Evolutionary conservation across 352 stramenopile genomes (phyloP).

Genomic region (Phytopythium delawarense): DNA sequence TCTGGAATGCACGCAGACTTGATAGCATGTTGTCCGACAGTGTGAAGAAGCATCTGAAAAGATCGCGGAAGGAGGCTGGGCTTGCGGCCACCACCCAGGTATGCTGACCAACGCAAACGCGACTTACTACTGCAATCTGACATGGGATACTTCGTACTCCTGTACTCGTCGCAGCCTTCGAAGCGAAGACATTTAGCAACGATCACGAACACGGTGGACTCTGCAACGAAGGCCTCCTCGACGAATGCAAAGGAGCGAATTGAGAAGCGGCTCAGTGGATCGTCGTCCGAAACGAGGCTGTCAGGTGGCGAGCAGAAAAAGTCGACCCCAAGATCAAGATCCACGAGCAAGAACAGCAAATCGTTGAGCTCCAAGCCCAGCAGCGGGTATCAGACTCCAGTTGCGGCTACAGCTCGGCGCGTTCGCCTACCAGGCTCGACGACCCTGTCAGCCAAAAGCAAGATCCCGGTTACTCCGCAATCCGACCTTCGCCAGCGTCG

Average conservation of each 20-base stretch:
- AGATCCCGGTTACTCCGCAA: not conserved
- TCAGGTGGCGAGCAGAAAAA: not conserved
- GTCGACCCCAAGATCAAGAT: not conserved
- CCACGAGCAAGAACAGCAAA: not conserved
- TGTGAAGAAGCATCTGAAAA: slow-evolving; percentile 69
- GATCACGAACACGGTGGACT: slow-evolving; percentile 53
- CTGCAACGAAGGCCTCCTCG: slow-evolving; percentile 21
- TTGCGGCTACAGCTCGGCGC: not conserved
- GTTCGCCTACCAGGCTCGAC: not conserved
- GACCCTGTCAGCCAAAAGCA: not conserved
- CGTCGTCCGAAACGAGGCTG: not conserved
- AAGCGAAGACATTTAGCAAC: slow-evolving; percentile 54
- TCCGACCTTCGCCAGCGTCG: not conserved
- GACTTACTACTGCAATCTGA: not conserved
- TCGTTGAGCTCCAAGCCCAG: not conserved
- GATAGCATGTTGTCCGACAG: slow-evolving; percentile 35
- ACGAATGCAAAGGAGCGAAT: not conserved
- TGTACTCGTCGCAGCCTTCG: slow-evolving; percentile 19
- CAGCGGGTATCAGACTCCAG: not conserved
- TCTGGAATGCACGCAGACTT: slow-evolving; percentile 20
- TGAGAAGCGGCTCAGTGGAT: not conserved
- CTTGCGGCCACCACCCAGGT: slow-evolving; percentile 24
- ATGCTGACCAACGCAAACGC: not conserved
- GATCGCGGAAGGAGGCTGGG: slow-evolving; percentile 30
- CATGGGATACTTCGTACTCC: slow-evolving; percentile 1